Evolutionary conservation across 192 early-diverging fungal genomes (phyloP).

Genomic region (Gryganskiella cystojenkinii): DNA sequence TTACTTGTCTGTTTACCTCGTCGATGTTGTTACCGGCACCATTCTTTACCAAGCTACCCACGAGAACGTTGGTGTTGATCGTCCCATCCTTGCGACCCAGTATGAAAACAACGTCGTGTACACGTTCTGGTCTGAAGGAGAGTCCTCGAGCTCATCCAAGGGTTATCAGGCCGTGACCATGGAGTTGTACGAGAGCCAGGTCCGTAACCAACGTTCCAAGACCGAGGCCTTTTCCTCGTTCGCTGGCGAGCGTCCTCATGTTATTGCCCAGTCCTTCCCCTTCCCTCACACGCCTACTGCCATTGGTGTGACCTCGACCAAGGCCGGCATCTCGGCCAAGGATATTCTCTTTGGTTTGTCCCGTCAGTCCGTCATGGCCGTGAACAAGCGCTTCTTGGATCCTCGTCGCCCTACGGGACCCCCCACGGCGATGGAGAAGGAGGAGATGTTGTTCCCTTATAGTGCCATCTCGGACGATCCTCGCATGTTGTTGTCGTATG

Average conservation of each 20-base stretch:
- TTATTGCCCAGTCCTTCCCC: conserved; percentile 79
- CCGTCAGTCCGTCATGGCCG: conserved; percentile 55
- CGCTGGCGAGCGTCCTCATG: conserved; percentile 71
- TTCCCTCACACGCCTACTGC: conserved; percentile 80
- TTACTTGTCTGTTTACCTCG: conserved; percentile 76
- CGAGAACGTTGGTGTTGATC: conserved; percentile 60
- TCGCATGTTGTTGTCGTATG: conserved; percentile 81
- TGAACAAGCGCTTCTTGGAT: conserved; percentile 83
- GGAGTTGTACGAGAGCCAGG: conserved; percentile 89
- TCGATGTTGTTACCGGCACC: conserved; percentile 90
- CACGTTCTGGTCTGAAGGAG: conserved; percentile 88
- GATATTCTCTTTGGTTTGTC: conserved; percentile 76
- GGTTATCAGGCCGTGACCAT: conserved; percentile 84
- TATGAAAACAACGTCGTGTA: conserved; percentile 92
- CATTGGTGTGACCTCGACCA: conserved; percentile 87
- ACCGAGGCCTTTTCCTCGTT: conserved; percentile 82
- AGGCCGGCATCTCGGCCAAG: conserved; percentile 85
- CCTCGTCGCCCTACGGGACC: conserved; percentile 77
- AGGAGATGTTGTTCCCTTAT: conserved; percentile 89
- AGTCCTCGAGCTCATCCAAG: conserved; percentile 60
- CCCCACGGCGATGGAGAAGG: conserved; percentile 85
- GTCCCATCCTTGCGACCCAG: conserved; percentile 76
- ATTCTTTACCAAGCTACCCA: conserved; percentile 81
- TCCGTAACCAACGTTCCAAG: conserved; percentile 73
- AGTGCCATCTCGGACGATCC: conserved; percentile 79